phyloP scores from a whole-genome alignment of 2,329 filamentous ascomycete species.

The Alternaria alternata region DNA sequence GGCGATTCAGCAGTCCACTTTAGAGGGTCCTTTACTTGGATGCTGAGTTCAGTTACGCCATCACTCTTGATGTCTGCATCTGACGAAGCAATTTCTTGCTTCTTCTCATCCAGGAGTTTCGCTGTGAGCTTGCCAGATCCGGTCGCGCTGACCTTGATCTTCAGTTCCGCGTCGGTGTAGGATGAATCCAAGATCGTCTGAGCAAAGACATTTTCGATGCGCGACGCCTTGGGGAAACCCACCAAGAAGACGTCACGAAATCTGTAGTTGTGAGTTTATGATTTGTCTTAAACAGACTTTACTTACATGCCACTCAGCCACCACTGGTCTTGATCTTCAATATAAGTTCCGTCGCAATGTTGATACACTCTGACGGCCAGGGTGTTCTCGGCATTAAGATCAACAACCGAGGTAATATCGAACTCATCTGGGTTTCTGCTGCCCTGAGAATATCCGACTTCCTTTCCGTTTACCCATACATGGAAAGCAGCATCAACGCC shows the following conservation, averaged over 20 bases:
- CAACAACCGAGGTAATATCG: constrained; percentile 66
- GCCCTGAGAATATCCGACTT: constrained; percentile 74
- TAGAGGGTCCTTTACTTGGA: constrained; percentile 62
- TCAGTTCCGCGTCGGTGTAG: constrained; percentile 62
- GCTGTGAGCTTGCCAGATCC: constrained; percentile 55
- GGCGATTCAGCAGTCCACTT: constrained; percentile 76
- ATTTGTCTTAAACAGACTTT: background rate
- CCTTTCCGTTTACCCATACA: constrained; percentile 70
- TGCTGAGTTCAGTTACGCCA: constrained; percentile 33
- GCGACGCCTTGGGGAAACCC: constrained; percentile 60
- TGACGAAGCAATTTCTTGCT: constrained; percentile 24
- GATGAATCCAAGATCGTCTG: constrained; percentile 61
- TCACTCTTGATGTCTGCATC: constrained; percentile 25
- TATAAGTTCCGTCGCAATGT: constrained; percentile 73
- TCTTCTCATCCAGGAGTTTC: constrained; percentile 56
- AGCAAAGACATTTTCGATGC: constrained; percentile 68
- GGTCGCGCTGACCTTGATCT: constrained; percentile 55
- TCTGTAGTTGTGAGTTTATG: constrained; percentile 54
- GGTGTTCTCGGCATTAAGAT: constrained; percentile 59
- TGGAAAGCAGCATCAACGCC: constrained; percentile 77
- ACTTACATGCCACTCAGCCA: constrained; percentile 65
- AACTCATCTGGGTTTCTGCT: constrained; percentile 74
- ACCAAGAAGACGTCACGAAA: constrained; percentile 72
- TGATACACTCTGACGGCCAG: constrained; percentile 74
- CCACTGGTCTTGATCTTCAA: constrained; percentile 76